These are phyloP conservation scores for Trifolium subterraneum DNA, from an alignment of 306 rosid genomes.

Conservation along the genomic window DNA sequence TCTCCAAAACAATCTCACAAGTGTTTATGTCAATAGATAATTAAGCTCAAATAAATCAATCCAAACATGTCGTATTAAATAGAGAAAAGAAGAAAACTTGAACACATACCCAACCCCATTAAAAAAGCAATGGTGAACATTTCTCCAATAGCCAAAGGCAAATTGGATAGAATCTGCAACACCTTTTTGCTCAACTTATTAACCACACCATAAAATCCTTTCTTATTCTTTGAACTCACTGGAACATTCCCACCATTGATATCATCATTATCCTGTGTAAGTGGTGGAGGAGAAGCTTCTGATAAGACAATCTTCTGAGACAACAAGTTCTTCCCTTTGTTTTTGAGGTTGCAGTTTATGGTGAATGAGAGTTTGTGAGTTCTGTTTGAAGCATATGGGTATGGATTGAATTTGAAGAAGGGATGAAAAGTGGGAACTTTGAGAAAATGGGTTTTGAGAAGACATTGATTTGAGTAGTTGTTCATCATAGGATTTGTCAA, in stretches of 20 bases:
- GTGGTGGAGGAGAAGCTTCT: constrained; percentile 71
- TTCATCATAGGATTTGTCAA: constrained; percentile 37
- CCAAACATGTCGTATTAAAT: not conserved
- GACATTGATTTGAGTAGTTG: constrained; percentile 51
- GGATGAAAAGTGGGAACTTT: constrained; percentile 45
- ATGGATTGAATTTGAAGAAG: constrained; percentile 48
- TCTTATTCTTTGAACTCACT: constrained; percentile 46
- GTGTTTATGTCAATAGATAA: not conserved
- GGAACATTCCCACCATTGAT: constrained; percentile 39
- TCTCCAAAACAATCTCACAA: not conserved
- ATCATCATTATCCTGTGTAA: constrained; percentile 50
- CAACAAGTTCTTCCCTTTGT: constrained; percentile 36
- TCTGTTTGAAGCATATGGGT: constrained; percentile 37
- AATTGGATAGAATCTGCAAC: constrained; percentile 73
- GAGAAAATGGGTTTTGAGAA: constrained; percentile 50
- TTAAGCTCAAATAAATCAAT: not conserved
- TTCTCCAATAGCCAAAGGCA: constrained; percentile 96
- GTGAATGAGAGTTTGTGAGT: constrained; percentile 40
- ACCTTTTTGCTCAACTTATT: constrained; percentile 62
- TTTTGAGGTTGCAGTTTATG: constrained; percentile 54
- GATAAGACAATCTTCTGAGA: constrained; percentile 74
- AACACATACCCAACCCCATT: constrained; percentile 77
- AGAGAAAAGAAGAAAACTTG: constrained; percentile 17
- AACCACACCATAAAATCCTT: constrained; percentile 44
- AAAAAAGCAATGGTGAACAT: constrained; percentile 81